Evolutionary conservation across 768 basidiomycete species (phyloP), one percentile per base, ranked within the genome.

Genomic region (Chalciporus pseudorubinellus): DNA sequence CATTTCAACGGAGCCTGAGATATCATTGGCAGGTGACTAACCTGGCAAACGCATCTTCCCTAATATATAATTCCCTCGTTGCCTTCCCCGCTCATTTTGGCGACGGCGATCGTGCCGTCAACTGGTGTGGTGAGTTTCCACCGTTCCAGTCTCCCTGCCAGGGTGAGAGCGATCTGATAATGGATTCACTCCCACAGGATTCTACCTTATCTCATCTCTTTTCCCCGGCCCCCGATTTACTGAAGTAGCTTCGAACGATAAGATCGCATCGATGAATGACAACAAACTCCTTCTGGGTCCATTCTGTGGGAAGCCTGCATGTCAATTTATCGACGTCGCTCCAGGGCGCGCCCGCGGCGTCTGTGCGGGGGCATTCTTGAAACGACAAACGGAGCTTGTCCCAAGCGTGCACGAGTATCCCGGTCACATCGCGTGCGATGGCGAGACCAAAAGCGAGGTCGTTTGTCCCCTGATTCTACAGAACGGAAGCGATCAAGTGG

Each of bases 361-460:
- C 11, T 97, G 94, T 66, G 89, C 92, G 6, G 85, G 84, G 44
- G 85, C 87, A 2, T 95, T 82, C 67, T 48, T 84, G 13, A 75
- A 75, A 44, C 69, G 66, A 39, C 62, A 73, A 56, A 81, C 86
- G 0, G 47, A 91, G 6, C 60, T 92, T n/a, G 91, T 97, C 1
- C 70, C 74, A 18, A 80, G 95, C 52, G 92, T 98, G 18, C 79
- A 89, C 21, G 69, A 67, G 10, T 93, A 93, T 63, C 91, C 91
- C 1, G 93, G 95, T 0, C 95, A 98, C 65, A 95, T 97, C 55
- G 91, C 92, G 3, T 98, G 95, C 63, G 94, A 98, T 59, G 89
- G 84, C 19, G 83, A 86, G 47, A 95, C 95, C 2, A 85, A 86
- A 62, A 91, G 89, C 60, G 95, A 98, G 67, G 83, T 98, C 44